Evolutionary conservation across 2,329 filamentous ascomycete genomes (phyloP).

Genomic region (Cercospora canescens): DNA sequence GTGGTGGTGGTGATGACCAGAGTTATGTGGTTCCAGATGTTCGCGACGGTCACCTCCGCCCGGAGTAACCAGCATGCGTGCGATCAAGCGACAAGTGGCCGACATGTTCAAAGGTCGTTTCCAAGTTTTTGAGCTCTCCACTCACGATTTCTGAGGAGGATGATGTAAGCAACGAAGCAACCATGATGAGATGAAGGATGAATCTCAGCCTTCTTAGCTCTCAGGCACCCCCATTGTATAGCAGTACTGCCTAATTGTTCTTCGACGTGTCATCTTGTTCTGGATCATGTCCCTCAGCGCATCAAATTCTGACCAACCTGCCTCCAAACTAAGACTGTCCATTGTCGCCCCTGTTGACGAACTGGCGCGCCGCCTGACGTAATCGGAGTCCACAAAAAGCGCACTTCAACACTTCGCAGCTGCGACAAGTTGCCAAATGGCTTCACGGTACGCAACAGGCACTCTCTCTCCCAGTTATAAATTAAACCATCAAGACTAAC

Average conservation of each 20-base stretch:
- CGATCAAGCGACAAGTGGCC: neutral
- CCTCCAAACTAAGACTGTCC: too few relatives aligned
- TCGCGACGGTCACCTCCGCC: neutral
- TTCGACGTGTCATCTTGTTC: neutral
- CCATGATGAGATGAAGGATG: neutral
- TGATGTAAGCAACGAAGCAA: neutral
- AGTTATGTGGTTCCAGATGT: neutral
- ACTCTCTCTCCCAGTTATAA: neutral
- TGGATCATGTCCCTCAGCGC: neutral
- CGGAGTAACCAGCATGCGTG: neutral
- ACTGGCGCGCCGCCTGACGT: conserved; percentile 1
- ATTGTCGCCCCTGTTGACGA: neutral
- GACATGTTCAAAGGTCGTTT: neutral
- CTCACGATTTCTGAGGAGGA: neutral
- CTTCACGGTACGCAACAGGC: conserved; percentile 8
- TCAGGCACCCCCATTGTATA: neutral
- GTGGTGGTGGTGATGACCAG: neutral
- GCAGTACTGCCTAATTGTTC: neutral
- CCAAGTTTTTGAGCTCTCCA: neutral
- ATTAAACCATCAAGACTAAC: neutral
- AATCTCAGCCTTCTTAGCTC: neutral
- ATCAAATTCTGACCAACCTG: neutral
- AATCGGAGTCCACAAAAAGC: neutral
- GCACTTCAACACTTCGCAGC: conserved; percentile 2
- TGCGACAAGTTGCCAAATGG: conserved; percentile 3